phyloP scores from a whole-genome alignment of 2,329 filamentous ascomycete genomes.

The Cladosporium sp. region DNA sequence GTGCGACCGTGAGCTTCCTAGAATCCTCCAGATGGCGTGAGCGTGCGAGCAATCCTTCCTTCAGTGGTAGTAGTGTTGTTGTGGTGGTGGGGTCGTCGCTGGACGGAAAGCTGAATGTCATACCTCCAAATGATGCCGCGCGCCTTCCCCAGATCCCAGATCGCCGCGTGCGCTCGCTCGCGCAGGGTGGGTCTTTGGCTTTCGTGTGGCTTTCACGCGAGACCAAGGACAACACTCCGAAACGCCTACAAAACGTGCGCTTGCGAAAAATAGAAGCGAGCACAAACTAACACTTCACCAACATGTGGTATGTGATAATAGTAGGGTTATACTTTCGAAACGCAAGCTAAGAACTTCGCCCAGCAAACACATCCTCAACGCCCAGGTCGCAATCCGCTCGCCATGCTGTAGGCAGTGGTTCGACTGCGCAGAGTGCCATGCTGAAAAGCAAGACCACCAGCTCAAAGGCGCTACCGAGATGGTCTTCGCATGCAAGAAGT shows the following conservation, averaged over 20 bases:
- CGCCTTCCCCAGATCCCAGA: conserved; percentile 5
- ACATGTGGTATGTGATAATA: conserved; percentile 33
- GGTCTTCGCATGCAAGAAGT: conserved; percentile 97
- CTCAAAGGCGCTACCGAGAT: conserved; percentile 78
- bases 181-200: not conserved
- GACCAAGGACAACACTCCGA: not conserved
- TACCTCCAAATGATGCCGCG: conserved; percentile 5
- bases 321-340: conserved; percentile 30
- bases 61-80: not conserved
- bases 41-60: not conserved
- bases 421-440: conserved; percentile 94
- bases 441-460: conserved; percentile 67
- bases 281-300: conserved; percentile 1
- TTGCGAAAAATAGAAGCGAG: not conserved
- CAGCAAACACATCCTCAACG: conserved; percentile 98
- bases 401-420: conserved; percentile 99
- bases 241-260: conserved; percentile 6
- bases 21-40: not conserved
- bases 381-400: conserved; percentile 92
- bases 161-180: not conserved
- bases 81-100: conserved; percentile 2
- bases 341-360: conserved; percentile 6
- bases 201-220: conserved; percentile 2
- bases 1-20: not conserved
- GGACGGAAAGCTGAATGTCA: not conserved